Base-by-base conservation (phyloP, 225 moss, liverwort and hornwort species). In the Anthoceros angustus region DNA sequence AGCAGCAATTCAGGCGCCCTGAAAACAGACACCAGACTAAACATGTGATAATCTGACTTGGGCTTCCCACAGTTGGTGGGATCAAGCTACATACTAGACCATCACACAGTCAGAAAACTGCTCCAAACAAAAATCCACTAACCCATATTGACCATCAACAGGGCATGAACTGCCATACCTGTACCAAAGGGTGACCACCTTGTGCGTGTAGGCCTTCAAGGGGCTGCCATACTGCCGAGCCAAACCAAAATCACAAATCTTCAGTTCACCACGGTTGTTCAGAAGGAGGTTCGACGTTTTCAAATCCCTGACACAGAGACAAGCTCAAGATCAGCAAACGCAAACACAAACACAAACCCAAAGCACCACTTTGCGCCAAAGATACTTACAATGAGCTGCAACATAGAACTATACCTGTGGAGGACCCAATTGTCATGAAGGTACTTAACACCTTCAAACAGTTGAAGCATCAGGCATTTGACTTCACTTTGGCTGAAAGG, bases 401-500 rank as follows among this genome's bases (percentile, higher is more conserved):
- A 24, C 8, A 40, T 2, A n/a, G n/a, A 18, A 42, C 65, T 67
- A 6, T 21, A 80, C 80, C 94, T 82, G 75, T 95, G 95, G 63
- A 98, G 75, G 23, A 98, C 98, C 98, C 98, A 98, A 68, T 98
- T 98, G 72, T 92, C 98, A 68, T 98, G 98, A 62, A 98, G 72
- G 66, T 92, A 98, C 72, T 92, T 86, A 45, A 76, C 84, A 68
- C 92, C 98, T 69, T 98, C 92, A 64, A 98, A 88, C 9, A 98
- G 84, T 66, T 98, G 98, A 25, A 89, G 70, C 92, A 98, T 98
- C 43, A 98, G 78, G 77, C 98, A 98, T 68, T 98, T 98, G 5
- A 98, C 98, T 74, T 98, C 98, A 65, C 92, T 98, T 78, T 98
- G 98, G 70, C 92, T 92, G 61, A 98, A 92, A 0, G 98, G 92